Percentiles rank a stretch among this genome's conserved stretches.
phyloP scores from a whole-genome alignment of 2,329 filamentous ascomycete species.

The Cladorrhinum sp. region DNA sequence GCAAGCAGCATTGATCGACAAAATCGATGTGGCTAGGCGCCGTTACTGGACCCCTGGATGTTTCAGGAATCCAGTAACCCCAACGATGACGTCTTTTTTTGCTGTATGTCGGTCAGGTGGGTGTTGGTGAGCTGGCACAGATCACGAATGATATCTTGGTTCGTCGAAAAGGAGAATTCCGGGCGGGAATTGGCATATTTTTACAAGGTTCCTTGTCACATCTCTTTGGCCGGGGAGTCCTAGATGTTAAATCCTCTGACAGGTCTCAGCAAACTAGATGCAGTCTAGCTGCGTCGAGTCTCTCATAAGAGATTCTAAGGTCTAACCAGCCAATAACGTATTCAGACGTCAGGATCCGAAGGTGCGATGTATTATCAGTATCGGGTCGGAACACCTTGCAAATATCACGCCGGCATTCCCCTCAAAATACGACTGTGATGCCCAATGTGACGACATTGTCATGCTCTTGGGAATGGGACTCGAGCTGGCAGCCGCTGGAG shows the following conservation, averaged over 20 bases:
- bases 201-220: not conserved
- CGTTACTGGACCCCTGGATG: not conserved
- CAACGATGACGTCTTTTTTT: not conserved
- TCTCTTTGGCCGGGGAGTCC: not conserved
- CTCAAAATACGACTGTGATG: not conserved
- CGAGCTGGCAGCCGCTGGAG: not conserved
- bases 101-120: not conserved
- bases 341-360: not conserved
- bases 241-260: not conserved
- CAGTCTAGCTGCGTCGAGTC: not conserved
- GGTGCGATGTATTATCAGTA: not conserved
- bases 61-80: not conserved
- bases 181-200: not conserved
- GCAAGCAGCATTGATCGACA: not conserved
- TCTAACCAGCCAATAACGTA: not conserved
- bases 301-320: not conserved
- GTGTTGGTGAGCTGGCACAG: not conserved
- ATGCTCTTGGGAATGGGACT: not conserved
- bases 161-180: not conserved
- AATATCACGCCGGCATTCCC: conserved; percentile 3
- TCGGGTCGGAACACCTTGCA: not conserved
- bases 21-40: not conserved
- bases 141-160: not conserved
- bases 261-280: not conserved
- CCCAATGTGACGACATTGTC: conserved; percentile 9